Evolutionary conservation across 345 rosid species (phyloP).

Genomic region (Isatis tinctoria): DNA sequence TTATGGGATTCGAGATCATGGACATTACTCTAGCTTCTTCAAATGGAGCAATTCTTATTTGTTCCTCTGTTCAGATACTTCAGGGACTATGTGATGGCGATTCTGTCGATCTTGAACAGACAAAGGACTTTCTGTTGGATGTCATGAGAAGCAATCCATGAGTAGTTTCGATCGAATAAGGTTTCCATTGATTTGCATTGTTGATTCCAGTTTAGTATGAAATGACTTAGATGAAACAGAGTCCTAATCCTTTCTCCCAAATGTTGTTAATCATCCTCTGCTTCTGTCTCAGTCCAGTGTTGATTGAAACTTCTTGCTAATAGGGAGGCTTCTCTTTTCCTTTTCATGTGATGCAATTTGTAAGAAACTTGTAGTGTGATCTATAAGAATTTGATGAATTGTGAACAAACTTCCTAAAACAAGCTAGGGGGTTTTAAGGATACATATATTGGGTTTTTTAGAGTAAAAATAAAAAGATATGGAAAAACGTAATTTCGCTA

Average conservation of each 20-base stretch:
- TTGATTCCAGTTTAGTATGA: neutral
- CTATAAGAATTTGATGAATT: neutral
- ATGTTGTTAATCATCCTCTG: neutral
- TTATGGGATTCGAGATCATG: slow-evolving; percentile 49
- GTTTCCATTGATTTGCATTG: neutral
- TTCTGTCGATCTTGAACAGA: slow-evolving; percentile 9
- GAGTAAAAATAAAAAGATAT: neutral
- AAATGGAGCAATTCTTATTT: slow-evolving; percentile 52
- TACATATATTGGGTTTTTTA: neutral
- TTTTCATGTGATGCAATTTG: neutral
- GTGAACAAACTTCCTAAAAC: neutral
- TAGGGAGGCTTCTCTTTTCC: neutral
- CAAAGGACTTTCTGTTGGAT: slow-evolving; percentile 14
- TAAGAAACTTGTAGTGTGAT: neutral
- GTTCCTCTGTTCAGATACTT: slow-evolving; percentile 52
- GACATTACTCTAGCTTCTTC: slow-evolving; percentile 54
- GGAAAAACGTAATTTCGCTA: neutral
- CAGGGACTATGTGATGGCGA: slow-evolving; percentile 11
- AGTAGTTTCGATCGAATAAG: neutral
- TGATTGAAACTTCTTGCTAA: neutral
- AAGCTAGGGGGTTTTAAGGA: neutral
- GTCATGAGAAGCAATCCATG: slow-evolving; percentile 22
- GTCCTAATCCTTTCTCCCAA: neutral
- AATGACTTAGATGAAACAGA: neutral
- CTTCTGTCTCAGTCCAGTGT: neutral